phyloP scores from a whole-genome alignment of 768 basidiomycete species.

The Naganishia vaughanmartiniae region DNA sequence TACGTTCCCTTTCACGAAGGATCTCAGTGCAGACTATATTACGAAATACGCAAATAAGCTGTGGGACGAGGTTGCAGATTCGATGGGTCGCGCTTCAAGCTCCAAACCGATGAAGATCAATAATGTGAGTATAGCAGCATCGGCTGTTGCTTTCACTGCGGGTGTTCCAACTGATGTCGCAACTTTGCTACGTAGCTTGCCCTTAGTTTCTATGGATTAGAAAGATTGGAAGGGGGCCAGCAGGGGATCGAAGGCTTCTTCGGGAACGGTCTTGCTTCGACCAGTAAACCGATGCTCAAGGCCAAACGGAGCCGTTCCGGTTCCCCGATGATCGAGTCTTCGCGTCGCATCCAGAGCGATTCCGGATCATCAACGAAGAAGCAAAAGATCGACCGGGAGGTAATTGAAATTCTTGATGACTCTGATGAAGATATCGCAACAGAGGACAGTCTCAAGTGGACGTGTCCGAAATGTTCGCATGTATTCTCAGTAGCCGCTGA shows the following conservation, averaged over 20 bases:
- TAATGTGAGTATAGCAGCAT: slow-evolving; percentile 55
- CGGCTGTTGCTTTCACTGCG: no score
- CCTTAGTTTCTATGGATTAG: slow-evolving; percentile 45
- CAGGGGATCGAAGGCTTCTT: slow-evolving; percentile 86
- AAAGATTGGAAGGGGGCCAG: slow-evolving; percentile 62
- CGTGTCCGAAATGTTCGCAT: slow-evolving; percentile 47
- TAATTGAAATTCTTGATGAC: slow-evolving; percentile 52
- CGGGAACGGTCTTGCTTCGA: slow-evolving; percentile 48
- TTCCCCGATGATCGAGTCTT: neutral
- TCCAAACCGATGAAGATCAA: slow-evolving; percentile 63
- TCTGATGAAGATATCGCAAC: slow-evolving; percentile 40
- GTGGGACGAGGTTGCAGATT: slow-evolving; percentile 81
- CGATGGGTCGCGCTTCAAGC: slow-evolving; percentile 34
- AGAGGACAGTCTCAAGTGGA: slow-evolving; percentile 35
- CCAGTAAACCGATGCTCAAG: slow-evolving; percentile 25
- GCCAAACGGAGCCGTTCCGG: slow-evolving; percentile 21
- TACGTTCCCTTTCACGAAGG: slow-evolving; percentile 76
- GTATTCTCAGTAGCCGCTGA: slow-evolving; percentile 52
- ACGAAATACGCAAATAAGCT: slow-evolving; percentile 72
- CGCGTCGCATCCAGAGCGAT: neutral
- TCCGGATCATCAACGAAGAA: slow-evolving; percentile 37
- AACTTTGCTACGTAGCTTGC: slow-evolving; percentile 37
- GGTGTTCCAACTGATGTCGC: neutral
- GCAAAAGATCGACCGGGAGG: slow-evolving; percentile 15
- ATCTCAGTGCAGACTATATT: slow-evolving; percentile 73